phyloP scores from a whole-genome alignment of 495 filamentous ascomycete genomes.

The Penicillium canariense region DNA sequence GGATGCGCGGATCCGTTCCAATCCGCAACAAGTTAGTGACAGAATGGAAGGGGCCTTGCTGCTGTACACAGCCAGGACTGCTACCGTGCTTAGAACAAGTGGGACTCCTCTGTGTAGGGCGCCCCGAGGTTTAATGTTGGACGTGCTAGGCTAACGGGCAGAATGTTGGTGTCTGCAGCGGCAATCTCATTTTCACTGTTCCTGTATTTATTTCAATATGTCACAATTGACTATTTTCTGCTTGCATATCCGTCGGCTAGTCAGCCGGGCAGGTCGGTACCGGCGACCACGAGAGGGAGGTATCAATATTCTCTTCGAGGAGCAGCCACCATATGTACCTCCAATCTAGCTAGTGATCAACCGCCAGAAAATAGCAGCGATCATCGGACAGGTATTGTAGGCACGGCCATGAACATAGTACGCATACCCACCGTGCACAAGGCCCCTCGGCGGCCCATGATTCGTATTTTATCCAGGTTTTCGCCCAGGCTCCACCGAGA shows the following conservation, averaged over 20 bases:
- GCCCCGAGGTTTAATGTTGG: no score
- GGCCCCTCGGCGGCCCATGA: background rate
- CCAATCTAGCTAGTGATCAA: no score
- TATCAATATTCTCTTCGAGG: background rate
- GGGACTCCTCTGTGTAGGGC: no score
- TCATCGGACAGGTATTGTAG: background rate
- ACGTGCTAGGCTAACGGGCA: background rate
- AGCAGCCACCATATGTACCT: no score
- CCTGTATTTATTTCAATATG: background rate
- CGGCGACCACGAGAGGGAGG: no score
- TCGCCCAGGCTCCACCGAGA: conserved; percentile 10
- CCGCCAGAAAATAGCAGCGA: no score
- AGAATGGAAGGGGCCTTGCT: background rate
- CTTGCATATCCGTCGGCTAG: background rate
- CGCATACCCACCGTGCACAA: conserved; percentile 1
- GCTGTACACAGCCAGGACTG: background rate
- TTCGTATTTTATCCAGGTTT: conserved; percentile 2
- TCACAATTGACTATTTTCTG: background rate
- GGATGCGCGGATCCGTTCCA: background rate
- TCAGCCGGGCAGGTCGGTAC: background rate
- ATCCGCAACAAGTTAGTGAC: background rate
- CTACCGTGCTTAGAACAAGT: background rate
- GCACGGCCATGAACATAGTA: background rate
- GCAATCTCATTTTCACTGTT: background rate
- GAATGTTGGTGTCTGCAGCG: background rate